phyloP scores from a whole-genome alignment of 257 asterid genomes.

The Solanum chilense region DNA sequence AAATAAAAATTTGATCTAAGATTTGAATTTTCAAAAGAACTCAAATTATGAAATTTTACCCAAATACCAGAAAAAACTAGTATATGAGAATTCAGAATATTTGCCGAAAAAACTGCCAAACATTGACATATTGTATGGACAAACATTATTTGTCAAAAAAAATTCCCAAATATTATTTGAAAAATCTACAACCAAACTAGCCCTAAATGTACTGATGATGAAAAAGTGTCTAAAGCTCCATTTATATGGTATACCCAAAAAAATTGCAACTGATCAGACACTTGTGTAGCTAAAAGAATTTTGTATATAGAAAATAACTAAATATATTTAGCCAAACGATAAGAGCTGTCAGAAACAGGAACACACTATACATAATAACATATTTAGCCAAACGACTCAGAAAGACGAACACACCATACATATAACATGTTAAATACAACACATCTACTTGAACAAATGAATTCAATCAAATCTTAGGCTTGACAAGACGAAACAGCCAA shows the following conservation, averaged over 20 bases:
- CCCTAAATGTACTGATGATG: background rate
- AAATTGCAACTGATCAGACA: background rate
- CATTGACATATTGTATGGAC: too few species aligned
- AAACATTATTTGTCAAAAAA: too few species aligned
- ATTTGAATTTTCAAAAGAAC: too few species aligned
- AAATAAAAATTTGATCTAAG: too few species aligned
- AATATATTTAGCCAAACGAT: background rate
- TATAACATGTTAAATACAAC: background rate
- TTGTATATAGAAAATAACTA: background rate
- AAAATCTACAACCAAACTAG: too few species aligned
- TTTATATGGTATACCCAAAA: background rate
- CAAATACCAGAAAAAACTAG: too few species aligned
- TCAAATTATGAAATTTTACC: too few species aligned
- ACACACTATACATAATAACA: too few species aligned
- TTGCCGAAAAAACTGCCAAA: too few species aligned
- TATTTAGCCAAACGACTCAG: too few species aligned
- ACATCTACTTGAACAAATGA: background rate
- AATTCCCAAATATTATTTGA: too few species aligned
- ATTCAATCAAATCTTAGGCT: background rate
- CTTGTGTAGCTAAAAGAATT: background rate
- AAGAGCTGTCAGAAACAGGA: background rate
- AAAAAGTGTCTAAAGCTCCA: background rate
- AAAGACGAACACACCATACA: background rate
- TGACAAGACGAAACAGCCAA: background rate
- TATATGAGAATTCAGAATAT: too few species aligned